A percentile compares a stretch with the other conserved stretches of the same genome.
Evolutionary conservation across 2,329 filamentous ascomycete species (phyloP).

Genomic region (Talaromyces sp.): DNA sequence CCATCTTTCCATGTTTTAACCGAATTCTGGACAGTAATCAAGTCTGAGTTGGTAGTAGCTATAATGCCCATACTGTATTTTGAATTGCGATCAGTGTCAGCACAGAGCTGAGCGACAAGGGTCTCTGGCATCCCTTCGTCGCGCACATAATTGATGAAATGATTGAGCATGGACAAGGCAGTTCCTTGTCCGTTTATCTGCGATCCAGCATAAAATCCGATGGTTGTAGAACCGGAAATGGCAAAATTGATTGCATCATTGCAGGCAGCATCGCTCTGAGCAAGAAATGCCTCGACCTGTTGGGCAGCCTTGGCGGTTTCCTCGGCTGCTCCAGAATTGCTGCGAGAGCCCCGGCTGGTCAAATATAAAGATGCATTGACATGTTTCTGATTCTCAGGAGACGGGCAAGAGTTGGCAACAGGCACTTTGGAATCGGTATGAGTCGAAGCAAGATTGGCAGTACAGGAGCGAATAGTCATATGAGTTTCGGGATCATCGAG

Average conservation of each 20-base stretch:
- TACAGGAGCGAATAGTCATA: too few relatives aligned
- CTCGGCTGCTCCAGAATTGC: background rate
- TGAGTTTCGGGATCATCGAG: too few relatives aligned
- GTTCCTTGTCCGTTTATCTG: background rate
- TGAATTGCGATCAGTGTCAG: background rate
- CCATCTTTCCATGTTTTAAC: background rate
- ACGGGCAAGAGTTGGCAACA: too few relatives aligned
- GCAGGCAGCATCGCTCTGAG: background rate
- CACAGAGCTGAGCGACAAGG: background rate
- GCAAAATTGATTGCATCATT: background rate
- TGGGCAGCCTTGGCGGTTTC: background rate
- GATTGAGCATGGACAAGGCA: background rate
- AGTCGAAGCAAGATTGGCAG: too few relatives aligned
- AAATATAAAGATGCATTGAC: too few relatives aligned
- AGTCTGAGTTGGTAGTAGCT: background rate
- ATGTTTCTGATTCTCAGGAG: too few relatives aligned
- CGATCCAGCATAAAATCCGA: background rate
- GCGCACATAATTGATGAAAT: background rate
- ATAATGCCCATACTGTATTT: background rate
- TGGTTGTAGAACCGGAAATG: background rate
- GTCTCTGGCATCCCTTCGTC: background rate
- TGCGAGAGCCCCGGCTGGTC: too few relatives aligned
- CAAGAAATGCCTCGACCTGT: background rate
- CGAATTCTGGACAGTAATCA: background rate
- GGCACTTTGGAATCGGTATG: too few relatives aligned